phyloP scores from a whole-genome alignment of 1,284 basidiomycete genomes.

The Trichosporon sp. region DNA sequence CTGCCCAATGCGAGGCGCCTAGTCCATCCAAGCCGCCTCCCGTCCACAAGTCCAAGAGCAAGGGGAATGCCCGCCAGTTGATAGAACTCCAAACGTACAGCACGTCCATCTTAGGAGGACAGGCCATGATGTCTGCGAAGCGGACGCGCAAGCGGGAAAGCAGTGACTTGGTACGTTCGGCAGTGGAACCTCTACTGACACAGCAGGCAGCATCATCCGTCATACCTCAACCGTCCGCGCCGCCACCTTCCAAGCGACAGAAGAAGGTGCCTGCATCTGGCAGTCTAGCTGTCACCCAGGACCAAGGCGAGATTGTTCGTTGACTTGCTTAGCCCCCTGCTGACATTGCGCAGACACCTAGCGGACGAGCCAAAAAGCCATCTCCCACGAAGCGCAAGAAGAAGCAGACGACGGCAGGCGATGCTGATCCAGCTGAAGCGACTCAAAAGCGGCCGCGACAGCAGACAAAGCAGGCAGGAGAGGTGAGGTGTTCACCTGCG shows the following conservation, averaged over 20 bases:
- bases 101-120: slow-evolving; percentile 2
- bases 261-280: too few relatives aligned
- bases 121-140: slow-evolving; percentile 2
- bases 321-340: not conserved
- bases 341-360: not conserved
- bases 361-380: not conserved
- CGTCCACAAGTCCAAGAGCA: not conserved
- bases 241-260: not conserved
- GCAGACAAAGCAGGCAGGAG: not conserved
- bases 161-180: not conserved
- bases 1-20: not conserved
- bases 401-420: not conserved
- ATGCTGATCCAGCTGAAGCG: not conserved
- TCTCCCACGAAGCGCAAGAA: not conserved
- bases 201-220: not conserved
- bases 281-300: not conserved
- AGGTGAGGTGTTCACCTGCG: not conserved
- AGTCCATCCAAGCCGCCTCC: not conserved
- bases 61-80: not conserved
- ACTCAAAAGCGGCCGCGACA: not conserved
- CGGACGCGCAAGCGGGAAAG: not conserved
- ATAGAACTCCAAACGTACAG: slow-evolving; percentile 1
- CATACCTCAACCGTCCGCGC: not conserved
- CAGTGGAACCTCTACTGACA: not conserved
- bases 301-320: not conserved